Conservation (phyloP, 1,284 basidiomycete genomes). For the Rugosomyces carneus region DNA sequence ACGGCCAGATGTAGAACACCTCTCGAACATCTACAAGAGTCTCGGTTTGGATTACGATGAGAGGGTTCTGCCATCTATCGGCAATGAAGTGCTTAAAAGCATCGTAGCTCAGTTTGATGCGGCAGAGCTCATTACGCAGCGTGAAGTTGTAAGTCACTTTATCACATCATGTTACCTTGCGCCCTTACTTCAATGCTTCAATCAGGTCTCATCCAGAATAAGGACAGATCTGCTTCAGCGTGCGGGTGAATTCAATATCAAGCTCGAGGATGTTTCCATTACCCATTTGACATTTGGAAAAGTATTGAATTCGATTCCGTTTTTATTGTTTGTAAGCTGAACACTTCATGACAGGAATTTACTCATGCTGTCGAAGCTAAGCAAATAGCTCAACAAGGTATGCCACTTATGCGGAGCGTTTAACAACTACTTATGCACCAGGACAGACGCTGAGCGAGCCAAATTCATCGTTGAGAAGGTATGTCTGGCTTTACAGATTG, state of each 20-base stretch:
- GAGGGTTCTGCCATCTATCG: slow-evolving; percentile 88
- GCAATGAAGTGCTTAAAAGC: slow-evolving; percentile 96
- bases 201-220: slow-evolving; percentile 87
- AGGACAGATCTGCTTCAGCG: slow-evolving; percentile 89
- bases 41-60: slow-evolving; percentile 97
- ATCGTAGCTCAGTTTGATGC: slow-evolving; percentile 99
- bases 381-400: slow-evolving; percentile 93
- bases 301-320: slow-evolving; percentile 30
- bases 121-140: slow-evolving; percentile 90
- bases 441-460: slow-evolving; percentile 88
- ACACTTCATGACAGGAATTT: slow-evolving; percentile 56
- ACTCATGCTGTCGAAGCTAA: slow-evolving; percentile 98
- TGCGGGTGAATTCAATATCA: slow-evolving; percentile 95
- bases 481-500: slow-evolving; percentile 13
- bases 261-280: slow-evolving; percentile 96
- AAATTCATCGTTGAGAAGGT: slow-evolving; percentile 99
- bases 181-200: neutral
- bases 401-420: slow-evolving; percentile 14
- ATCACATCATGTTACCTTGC: neutral
- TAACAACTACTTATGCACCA: slow-evolving; percentile 4
- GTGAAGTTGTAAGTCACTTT: slow-evolving; percentile 61
- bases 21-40: slow-evolving; percentile 92
- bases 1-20: slow-evolving; percentile 83
- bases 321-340: slow-evolving; percentile 2
- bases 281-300: slow-evolving; percentile 82